phyloP scores from a whole-genome alignment of 345 rosid genomes.

The Conringia planisiliqua region DNA sequence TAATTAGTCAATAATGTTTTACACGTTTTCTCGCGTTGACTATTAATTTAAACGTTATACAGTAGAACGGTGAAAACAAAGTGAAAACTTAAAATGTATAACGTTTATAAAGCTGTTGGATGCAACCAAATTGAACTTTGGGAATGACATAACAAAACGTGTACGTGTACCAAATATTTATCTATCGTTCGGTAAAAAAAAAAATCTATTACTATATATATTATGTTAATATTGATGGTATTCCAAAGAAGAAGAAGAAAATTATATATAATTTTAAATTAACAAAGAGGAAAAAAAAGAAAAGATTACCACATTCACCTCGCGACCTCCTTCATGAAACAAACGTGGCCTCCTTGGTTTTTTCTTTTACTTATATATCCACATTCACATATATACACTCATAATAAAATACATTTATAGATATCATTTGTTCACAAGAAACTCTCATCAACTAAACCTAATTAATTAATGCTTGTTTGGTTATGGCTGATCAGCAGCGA shows the following conservation, averaged over 20 bases:
- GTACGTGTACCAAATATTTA: background rate
- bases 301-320: slow-evolving; percentile 55
- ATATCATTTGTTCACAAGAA: slow-evolving; percentile 19
- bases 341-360: slow-evolving; percentile 52
- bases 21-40: background rate
- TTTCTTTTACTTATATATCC: slow-evolving; percentile 43
- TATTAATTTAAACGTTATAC: background rate
- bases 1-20: background rate
- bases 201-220: background rate
- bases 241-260: background rate
- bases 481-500: slow-evolving; percentile 53
- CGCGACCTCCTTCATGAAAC: slow-evolving; percentile 74
- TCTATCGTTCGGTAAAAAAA: background rate
- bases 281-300: slow-evolving; percentile 13
- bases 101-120: background rate
- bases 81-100: background rate
- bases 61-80: background rate
- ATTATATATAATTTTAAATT: background rate
- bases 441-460: slow-evolving; percentile 7
- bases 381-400: slow-evolving; percentile 25
- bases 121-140: background rate
- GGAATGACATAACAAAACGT: background rate
- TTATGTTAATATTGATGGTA: background rate
- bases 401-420: background rate
- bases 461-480: slow-evolving; percentile 2